A percentile compares a stretch with the other conserved stretches of the same genome.
These are phyloP conservation scores for Neurospora sp. DNA, from an alignment of 495 filamentous ascomycete species.

Conservation along the genomic window DNA sequence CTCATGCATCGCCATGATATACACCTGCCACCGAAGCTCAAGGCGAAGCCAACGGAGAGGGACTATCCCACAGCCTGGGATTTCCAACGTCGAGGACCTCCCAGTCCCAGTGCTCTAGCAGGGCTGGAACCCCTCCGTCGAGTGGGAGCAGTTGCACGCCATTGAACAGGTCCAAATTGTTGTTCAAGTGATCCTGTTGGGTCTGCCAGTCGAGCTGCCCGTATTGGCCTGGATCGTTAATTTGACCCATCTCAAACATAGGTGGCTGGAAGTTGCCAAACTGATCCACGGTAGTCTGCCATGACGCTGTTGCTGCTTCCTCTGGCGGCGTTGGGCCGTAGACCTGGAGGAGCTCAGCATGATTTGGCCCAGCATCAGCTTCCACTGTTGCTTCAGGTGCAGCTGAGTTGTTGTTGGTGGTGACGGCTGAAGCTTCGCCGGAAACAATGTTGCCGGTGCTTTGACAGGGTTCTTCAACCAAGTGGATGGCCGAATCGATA, in stretches of 20 bases:
- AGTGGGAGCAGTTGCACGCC: conserved; percentile 1
- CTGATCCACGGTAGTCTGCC: neutral
- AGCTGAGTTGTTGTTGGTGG: neutral
- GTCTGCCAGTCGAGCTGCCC: conserved; percentile 11
- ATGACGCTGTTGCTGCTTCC: neutral
- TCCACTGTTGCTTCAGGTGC: neutral
- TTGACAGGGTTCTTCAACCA: neutral
- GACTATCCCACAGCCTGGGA: conserved; percentile 11
- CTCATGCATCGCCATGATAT: neutral
- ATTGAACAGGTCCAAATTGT: conserved; percentile 2
- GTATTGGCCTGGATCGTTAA: neutral
- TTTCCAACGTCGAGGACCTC: conserved; percentile 13
- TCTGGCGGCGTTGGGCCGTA: neutral
- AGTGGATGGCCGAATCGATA: neutral
- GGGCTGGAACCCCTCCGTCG: conserved; percentile 5
- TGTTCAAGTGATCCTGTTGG: neutral
- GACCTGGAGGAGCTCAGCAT: neutral
- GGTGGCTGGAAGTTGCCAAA: neutral
- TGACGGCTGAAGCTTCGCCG: neutral
- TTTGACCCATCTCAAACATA: neutral
- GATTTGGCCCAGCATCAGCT: neutral
- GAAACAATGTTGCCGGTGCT: neutral
- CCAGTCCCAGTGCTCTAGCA: conserved; percentile 21
- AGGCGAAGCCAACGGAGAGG: neutral
- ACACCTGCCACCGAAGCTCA: neutral